These are phyloP conservation scores for Pseudogymnoascus sp. DNA, from an alignment of 2,329 filamentous ascomycete species.

Conservation along the genomic window DNA sequence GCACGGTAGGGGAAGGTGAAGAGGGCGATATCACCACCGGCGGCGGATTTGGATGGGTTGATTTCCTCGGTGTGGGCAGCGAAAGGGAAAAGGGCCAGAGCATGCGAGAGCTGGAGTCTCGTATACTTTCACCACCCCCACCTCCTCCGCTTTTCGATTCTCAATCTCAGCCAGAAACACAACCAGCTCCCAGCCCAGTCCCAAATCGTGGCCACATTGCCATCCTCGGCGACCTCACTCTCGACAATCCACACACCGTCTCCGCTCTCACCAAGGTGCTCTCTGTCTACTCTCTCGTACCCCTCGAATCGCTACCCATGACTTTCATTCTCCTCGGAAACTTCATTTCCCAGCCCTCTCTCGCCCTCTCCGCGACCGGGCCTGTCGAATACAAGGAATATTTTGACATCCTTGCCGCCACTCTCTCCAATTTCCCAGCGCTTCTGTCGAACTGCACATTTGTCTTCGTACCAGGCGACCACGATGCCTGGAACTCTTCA, in stretches of 20 bases:
- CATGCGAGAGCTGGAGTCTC: conserved; percentile 52
- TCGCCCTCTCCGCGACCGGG: conserved; percentile 61
- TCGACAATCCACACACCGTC: conserved; percentile 76
- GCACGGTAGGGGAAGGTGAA: conserved; percentile 50
- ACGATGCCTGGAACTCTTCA: conserved; percentile 91
- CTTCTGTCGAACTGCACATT: conserved; percentile 76
- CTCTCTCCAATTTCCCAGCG: conserved; percentile 74
- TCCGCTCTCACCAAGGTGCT: conserved; percentile 76
- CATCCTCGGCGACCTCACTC: conserved; percentile 77
- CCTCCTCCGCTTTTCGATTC: conserved; percentile 17
- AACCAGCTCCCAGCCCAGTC: neutral
- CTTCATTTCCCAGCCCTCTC: conserved; percentile 62
- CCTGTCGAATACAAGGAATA: conserved; percentile 95
- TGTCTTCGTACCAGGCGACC: conserved; percentile 89
- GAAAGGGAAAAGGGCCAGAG: conserved; percentile 73
- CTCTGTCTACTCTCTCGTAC: conserved; percentile 60
- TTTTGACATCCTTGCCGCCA: conserved; percentile 78
- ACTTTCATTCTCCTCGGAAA: conserved; percentile 80
- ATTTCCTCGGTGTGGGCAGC: conserved; percentile 87
- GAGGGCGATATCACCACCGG: conserved; percentile 54
- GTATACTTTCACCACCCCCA: conserved; percentile 28
- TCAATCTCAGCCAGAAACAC: neutral
- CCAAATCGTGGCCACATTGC: conserved; percentile 49
- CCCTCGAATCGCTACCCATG: conserved; percentile 60
- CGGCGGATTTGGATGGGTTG: conserved; percentile 91